Evolutionary conservation across 192 early-diverging fungal species (phyloP).

Genomic region (Oehlia diaphana): DNA sequence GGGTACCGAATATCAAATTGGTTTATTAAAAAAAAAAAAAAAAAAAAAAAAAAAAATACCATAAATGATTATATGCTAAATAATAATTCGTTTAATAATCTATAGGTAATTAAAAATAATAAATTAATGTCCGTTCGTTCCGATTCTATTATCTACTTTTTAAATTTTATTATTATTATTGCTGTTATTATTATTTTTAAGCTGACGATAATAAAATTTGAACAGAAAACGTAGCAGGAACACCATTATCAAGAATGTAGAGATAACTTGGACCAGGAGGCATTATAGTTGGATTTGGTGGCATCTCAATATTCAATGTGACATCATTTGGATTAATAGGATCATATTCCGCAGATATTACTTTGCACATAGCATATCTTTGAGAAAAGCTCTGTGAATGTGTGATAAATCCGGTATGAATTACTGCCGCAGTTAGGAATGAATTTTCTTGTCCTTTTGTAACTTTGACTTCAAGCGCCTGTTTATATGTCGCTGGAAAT

Average conservation of each 20-base stretch:
- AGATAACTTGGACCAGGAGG: conserved; percentile 57
- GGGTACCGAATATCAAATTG: too few species aligned
- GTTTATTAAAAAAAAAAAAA: too few species aligned
- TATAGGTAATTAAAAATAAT: too few species aligned
- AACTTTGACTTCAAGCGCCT: conserved; percentile 26
- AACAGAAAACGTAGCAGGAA: conserved; percentile 32
- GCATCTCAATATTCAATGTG: conserved; percentile 38
- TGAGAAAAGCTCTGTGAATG: conserved; percentile 56
- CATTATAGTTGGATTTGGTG: conserved; percentile 53
- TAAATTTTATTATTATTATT: too few species aligned
- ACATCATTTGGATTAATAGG: not conserved
- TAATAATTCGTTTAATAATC: too few species aligned
- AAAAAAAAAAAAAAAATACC: too few species aligned
- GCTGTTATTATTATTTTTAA: too few species aligned
- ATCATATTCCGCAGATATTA: not conserved
- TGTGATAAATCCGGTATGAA: conserved; percentile 54
- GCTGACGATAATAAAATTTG: too few species aligned
- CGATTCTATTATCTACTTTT: too few species aligned
- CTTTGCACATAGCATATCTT: conserved; percentile 34
- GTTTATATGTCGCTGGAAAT: conserved; percentile 25
- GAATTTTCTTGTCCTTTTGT: not conserved
- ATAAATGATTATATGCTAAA: too few species aligned
- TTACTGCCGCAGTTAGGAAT: conserved; percentile 44
- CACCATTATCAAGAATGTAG: conserved; percentile 50
- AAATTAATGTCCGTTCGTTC: too few species aligned